Evolutionary conservation across 108 stramenopile species (phyloP).

Genomic region (Pseudonitzschia pungens): DNA sequence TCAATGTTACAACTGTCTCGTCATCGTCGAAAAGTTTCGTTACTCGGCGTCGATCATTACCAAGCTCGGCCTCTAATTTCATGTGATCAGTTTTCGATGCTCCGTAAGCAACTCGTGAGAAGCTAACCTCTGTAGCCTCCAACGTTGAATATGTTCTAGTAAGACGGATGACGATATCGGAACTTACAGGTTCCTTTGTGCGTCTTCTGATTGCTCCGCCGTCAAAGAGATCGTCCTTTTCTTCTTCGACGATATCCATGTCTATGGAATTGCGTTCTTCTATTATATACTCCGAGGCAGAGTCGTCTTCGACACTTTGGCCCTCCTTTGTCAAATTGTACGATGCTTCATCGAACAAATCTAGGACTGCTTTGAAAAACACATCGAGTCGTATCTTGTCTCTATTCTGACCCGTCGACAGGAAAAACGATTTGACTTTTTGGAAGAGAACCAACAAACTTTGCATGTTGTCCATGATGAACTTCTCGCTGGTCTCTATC

Average conservation of each 20-base stretch:
- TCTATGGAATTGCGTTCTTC: background rate
- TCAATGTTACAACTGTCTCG: conserved; percentile 74
- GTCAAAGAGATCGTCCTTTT: conserved; percentile 26
- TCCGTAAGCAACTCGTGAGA: conserved; percentile 73
- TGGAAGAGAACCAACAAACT: conserved; percentile 46
- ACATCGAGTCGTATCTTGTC: conserved; percentile 10
- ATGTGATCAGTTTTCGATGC: conserved; percentile 77
- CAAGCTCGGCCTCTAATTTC: conserved; percentile 68
- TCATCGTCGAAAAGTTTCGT: conserved; percentile 73
- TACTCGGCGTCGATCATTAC: conserved; percentile 9
- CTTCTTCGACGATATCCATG: conserved; percentile 8
- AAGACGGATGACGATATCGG: conserved; percentile 34
- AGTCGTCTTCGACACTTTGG: conserved; percentile 15
- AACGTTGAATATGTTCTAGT: conserved; percentile 34
- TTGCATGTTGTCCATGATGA: conserved; percentile 35
- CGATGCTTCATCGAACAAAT: conserved; percentile 40
- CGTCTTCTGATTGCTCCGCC: conserved; percentile 32
- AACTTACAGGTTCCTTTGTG: conserved; percentile 24
- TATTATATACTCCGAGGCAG: conserved; percentile 13
- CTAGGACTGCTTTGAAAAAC: conserved; percentile 29
- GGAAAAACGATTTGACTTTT: conserved; percentile 19
- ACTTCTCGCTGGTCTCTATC: conserved; percentile 12
- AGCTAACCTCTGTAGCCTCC: conserved; percentile 43
- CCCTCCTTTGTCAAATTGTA: background rate
- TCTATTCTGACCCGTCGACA: background rate